Evolutionary conservation across 164 flowering plant genomes (phyloP).

Genomic region (Vitis riparia): DNA sequence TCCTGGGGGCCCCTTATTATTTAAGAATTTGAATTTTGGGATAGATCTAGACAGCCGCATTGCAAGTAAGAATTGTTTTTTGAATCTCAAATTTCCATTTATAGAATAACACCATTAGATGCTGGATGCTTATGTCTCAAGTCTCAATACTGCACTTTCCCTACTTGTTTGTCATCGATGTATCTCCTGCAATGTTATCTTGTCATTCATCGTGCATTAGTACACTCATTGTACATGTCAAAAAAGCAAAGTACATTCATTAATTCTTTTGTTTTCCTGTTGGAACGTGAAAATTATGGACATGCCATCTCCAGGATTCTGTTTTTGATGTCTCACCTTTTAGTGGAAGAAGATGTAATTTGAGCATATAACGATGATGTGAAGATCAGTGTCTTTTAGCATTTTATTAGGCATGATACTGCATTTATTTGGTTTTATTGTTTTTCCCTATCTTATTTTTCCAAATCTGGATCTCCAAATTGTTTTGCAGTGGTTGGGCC

Average conservation of each 20-base stretch:
- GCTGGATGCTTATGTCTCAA: neutral
- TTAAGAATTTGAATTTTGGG: conserved; percentile 93
- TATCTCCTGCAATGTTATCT: no score
- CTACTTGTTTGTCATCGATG: neutral
- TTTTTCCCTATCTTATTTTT: neutral
- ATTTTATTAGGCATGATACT: neutral
- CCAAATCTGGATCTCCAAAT: neutral
- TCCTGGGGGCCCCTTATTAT: conserved; percentile 92
- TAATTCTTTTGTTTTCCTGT: neutral
- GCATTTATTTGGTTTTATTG: neutral
- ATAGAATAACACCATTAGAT: neutral
- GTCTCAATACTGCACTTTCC: neutral
- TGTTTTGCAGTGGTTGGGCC: conserved; percentile 90
- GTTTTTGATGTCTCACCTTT: neutral
- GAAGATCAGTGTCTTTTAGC: neutral
- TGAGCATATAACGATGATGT: neutral
- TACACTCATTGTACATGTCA: no score
- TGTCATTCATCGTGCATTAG: no score
- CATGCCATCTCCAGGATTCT: neutral
- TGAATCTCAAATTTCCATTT: conserved; percentile 1
- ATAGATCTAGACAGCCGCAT: conserved; percentile 98
- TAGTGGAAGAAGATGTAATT: neutral
- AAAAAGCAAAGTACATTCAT: no score
- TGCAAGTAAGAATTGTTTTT: conserved; percentile 69
- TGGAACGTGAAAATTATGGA: neutral